Percentiles rank a stretch among this genome's conserved stretches.
These are phyloP conservation scores for Tolypocladium nubicola DNA, from an alignment of 2,329 filamentous ascomycete species.

Conservation along the genomic window DNA sequence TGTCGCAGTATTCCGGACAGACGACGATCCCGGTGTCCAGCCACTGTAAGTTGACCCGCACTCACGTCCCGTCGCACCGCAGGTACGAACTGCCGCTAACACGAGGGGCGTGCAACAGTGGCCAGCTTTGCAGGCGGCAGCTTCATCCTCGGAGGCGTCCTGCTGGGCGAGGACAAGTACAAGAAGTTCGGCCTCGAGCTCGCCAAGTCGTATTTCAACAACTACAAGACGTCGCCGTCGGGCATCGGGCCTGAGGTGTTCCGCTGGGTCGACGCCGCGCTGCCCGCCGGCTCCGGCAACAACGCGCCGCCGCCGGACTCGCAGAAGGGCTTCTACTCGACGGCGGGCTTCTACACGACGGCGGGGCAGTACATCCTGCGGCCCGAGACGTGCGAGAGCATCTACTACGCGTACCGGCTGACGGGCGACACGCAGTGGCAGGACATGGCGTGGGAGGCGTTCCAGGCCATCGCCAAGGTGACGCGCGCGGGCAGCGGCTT, in stretches of 20 bases:
- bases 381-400: constrained; percentile 73
- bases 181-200: constrained; percentile 64
- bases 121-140: constrained; percentile 80
- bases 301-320: constrained; percentile 31
- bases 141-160: constrained; percentile 70
- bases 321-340: constrained; percentile 49
- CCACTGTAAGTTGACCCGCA: constrained; percentile 30
- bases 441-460: constrained; percentile 76
- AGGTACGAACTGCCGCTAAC: constrained; percentile 16
- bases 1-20: constrained; percentile 44
- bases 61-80: background rate
- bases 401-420: constrained; percentile 77
- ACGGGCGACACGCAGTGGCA: constrained; percentile 69
- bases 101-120: constrained; percentile 33
- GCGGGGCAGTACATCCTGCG: constrained; percentile 55
- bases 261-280: constrained; percentile 42
- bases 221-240: constrained; percentile 58
- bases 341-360: constrained; percentile 62
- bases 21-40: constrained; percentile 33
- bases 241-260: constrained; percentile 70
- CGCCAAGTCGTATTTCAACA: constrained; percentile 61
- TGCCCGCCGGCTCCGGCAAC: constrained; percentile 21
- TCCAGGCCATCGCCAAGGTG: constrained; percentile 54
- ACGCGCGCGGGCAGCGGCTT: constrained; percentile 58
- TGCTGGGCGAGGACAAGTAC: constrained; percentile 55